Base-by-base conservation (phyloP, 345 rosid species). In the Eutrema yunnanense region DNA sequence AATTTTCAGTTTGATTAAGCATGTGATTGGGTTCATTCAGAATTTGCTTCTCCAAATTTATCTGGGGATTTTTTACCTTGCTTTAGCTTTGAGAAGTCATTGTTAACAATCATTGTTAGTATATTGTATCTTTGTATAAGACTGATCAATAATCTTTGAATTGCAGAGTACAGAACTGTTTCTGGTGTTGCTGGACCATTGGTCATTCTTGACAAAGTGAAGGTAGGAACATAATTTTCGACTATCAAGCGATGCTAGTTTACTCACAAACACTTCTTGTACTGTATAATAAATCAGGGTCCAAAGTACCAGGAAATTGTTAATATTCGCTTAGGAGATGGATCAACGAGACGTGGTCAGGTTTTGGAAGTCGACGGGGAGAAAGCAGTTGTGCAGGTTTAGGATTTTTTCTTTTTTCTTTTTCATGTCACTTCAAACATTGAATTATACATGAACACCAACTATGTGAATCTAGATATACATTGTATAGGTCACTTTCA, bases 121-220 rank as follows among this genome's bases (percentile, higher is more conserved):
- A 9, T 9, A 6, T 44, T 9, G 5, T 36, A 46, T 34, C 43
- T 36, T 33, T 65, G 26, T 22, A 22, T 22, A 22, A 22, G 26
- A 22, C 26, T 22, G 26, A 64, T 36, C 2, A 13, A 54, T 51
- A 30, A n/a, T 36, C 11, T 69, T 67, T 37, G 59, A 56, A 67
- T 62, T 61, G 78, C 87, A 94, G 97, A 94, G 77, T 94, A 94
- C 14, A 88, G 98, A 82, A 94, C 97, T 53, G 97, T 94, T 67
- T 88, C 96, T 32, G 97, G 98, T 54, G 98, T 94, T 77, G 98
- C 98, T 12, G 98, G 98, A 54, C 98, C 98, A 72, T 81, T 94
- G 54, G 98, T 94, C 64, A 94, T 93, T 55, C 96, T 93, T 27
- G 97, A 93, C 0, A 93, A 93, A 86, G 98, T 93, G 52, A 93